phyloP scores from a whole-genome alignment of 2,329 filamentous ascomycete genomes.

The Colletotrichum plurivorum region DNA sequence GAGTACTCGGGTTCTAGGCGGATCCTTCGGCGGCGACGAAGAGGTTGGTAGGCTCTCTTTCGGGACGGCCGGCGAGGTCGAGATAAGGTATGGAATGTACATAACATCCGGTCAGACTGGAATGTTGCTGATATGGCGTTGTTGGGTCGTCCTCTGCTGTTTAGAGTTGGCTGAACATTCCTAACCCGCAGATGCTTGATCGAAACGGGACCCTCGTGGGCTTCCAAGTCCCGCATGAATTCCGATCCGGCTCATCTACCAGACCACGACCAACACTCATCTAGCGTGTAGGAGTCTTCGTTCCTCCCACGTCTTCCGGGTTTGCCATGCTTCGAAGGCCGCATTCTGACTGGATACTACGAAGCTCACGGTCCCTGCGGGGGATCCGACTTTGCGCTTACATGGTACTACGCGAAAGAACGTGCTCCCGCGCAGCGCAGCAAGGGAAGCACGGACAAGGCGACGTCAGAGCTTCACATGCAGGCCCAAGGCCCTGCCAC shows the following conservation, averaged over 20 bases:
- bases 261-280: background rate
- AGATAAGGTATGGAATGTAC: conserved; percentile 21
- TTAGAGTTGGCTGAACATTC: conserved; percentile 26
- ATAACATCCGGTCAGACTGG: background rate
- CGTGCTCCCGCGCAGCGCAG: conserved; percentile 18
- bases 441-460: conserved; percentile 15
- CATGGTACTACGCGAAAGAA: conserved; percentile 3
- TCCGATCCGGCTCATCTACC: conserved; percentile 4
- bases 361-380: conserved; percentile 5
- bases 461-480: conserved; percentile 36
- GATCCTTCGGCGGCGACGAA: background rate
- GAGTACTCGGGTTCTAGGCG: conserved; percentile 19
- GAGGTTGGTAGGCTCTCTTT: background rate
- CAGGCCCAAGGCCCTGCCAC: background rate
- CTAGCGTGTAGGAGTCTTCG: conserved; percentile 25
- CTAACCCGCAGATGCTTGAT: conserved; percentile 20
- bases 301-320: background rate
- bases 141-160: background rate
- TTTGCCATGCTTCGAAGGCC: background rate
- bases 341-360: background rate
- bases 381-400: conserved; percentile 13
- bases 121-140: conserved; percentile 7
- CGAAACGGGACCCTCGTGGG: background rate
- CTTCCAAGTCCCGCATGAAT: conserved; percentile 6
- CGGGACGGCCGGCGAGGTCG: background rate